phyloP scores from a whole-genome alignment of 352 stramenopile species.

The Aphanomyces invadans region DNA sequence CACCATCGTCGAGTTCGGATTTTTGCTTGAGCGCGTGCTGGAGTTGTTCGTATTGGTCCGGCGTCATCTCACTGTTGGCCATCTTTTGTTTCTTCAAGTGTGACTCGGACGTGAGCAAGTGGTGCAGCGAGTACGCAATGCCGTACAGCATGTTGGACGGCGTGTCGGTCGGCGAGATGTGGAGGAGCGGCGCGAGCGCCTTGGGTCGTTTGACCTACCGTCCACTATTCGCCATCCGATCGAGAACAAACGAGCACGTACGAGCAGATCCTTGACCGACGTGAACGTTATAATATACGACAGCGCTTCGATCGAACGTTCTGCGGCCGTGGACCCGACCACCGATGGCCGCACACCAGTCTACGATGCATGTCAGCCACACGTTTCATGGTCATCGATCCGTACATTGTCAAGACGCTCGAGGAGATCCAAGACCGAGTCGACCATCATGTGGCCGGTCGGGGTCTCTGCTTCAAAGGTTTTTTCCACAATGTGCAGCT shows the following conservation, averaged over 20 bases:
- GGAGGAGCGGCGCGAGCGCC: slow-evolving; percentile 9
- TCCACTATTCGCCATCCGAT: not conserved
- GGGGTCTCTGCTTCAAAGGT: slow-evolving; percentile 53
- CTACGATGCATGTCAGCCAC: slow-evolving; percentile 33
- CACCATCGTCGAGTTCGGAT: slow-evolving; percentile 87
- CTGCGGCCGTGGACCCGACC: slow-evolving; percentile 38
- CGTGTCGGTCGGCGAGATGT: slow-evolving; percentile 8
- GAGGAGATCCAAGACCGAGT: slow-evolving; percentile 67
- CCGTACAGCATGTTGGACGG: slow-evolving; percentile 88
- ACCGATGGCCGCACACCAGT: slow-evolving; percentile 59
- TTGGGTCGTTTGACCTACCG: not conserved
- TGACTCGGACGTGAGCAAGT: slow-evolving; percentile 89
- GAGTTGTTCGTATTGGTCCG: slow-evolving; percentile 97
- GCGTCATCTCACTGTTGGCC: slow-evolving; percentile 93
- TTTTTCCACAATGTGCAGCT: slow-evolving; percentile 77
- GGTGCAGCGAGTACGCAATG: slow-evolving; percentile 90
- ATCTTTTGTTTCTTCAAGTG: slow-evolving; percentile 94
- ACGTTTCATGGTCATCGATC: slow-evolving; percentile 33
- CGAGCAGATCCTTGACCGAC: slow-evolving; percentile 67
- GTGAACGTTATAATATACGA: slow-evolving; percentile 83
- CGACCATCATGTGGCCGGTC: slow-evolving; percentile 51
- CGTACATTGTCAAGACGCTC: slow-evolving; percentile 46
- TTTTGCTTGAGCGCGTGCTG: slow-evolving; percentile 92
- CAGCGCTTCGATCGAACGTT: slow-evolving; percentile 72
- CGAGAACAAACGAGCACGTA: slow-evolving; percentile 23